Percentiles rank a stretch among this genome's conserved stretches.
phyloP scores from a whole-genome alignment of 257 asterid genomes.

The Fraxinus excelsior region DNA sequence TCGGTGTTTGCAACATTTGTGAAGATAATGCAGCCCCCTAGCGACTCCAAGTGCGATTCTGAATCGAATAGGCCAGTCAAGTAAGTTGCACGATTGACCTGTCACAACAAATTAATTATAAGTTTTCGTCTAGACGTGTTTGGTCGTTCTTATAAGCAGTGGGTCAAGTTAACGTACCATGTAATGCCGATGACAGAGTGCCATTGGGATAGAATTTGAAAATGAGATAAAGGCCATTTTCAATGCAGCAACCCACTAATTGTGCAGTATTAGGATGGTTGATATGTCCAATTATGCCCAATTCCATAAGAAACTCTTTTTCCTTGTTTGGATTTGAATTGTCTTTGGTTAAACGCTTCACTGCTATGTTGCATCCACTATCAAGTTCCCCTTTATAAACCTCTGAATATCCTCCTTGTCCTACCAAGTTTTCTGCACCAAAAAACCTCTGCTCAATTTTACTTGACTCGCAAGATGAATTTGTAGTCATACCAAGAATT shows the following conservation, averaged over 20 bases:
- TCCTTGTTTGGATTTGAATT: conserved; percentile 57
- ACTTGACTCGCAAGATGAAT: too few species aligned
- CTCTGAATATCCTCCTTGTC: conserved; percentile 86
- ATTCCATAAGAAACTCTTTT: conserved; percentile 67
- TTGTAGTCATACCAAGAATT: too few species aligned
- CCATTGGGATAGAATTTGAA: conserved; percentile 74
- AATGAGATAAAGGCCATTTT: conserved; percentile 72
- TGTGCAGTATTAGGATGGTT: conserved; percentile 73
- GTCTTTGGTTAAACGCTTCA: conserved; percentile 70
- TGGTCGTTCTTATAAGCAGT: not conserved
- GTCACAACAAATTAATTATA: not conserved
- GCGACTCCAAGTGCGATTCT: conserved; percentile 71
- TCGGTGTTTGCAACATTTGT: conserved; percentile 83
- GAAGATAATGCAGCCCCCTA: conserved; percentile 76
- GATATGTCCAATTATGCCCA: conserved; percentile 80
- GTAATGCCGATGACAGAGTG: conserved; percentile 68
- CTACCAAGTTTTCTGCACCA: conserved; percentile 68
- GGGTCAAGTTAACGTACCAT: conserved; percentile 41
- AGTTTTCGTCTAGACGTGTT: not conserved
- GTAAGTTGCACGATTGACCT: conserved; percentile 44
- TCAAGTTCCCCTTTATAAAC: conserved; percentile 64
- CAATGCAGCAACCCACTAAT: conserved; percentile 71
- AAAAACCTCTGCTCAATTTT: not conserved
- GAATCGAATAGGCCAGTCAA: conserved; percentile 71
- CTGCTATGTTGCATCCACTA: conserved; percentile 57